Evolutionary conservation across 2,329 filamentous ascomycete species (phyloP).

Genomic region (Pseudomassariella vexata): DNA sequence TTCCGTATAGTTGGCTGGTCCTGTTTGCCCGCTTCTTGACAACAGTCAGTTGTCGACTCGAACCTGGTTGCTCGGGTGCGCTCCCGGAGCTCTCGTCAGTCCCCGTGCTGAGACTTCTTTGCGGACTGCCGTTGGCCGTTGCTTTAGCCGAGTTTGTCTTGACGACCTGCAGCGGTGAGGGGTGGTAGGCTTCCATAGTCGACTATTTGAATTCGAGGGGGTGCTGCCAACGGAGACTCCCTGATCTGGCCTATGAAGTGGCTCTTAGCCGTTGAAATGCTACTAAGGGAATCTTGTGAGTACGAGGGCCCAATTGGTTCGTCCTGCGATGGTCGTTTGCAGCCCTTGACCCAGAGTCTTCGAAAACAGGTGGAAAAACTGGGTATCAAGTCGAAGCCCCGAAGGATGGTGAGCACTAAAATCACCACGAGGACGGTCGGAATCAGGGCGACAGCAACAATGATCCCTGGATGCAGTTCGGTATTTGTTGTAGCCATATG

Average conservation of each 20-base stretch:
- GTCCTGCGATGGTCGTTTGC: neutral
- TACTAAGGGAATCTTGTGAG: neutral
- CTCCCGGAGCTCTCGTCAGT: neutral
- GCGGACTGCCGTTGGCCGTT: neutral
- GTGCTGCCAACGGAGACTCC: neutral
- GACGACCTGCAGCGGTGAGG: slow-evolving; percentile 1
- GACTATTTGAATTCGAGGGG: neutral
- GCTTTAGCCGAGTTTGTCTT: neutral
- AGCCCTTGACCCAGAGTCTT: neutral
- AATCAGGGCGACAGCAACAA: slow-evolving; percentile 2
- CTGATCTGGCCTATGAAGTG: neutral
- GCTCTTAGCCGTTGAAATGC: neutral
- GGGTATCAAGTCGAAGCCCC: slow-evolving; percentile 5
- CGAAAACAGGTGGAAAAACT: neutral
- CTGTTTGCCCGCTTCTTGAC: neutral
- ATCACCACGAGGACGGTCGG: neutral
- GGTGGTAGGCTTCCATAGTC: neutral
- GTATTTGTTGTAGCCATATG: neutral
- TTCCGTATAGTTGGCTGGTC: neutral
- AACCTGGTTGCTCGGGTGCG: no score
- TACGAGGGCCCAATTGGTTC: neutral
- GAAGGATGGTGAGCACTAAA: slow-evolving; percentile 2
- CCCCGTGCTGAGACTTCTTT: neutral
- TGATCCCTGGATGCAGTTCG: slow-evolving; percentile 3
- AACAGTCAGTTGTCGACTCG: no score